Percentiles rank a stretch among this genome's conserved stretches.
phyloP scores from a whole-genome alignment of 192 early-diverging fungal genomes.

The Chytriomyces confervae region DNA sequence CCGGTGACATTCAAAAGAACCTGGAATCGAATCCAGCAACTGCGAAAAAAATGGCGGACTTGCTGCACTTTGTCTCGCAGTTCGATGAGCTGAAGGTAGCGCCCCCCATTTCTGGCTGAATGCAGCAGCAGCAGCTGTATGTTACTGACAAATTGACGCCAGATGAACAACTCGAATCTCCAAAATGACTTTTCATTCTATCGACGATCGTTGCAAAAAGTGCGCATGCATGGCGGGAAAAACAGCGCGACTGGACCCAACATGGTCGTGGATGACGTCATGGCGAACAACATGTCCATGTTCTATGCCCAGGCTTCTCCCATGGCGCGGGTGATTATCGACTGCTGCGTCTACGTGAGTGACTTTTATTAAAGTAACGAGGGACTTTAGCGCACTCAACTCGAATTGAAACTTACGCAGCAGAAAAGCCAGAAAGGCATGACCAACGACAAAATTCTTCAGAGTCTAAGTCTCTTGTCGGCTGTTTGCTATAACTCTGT shows the following conservation, averaged over 20 bases:
- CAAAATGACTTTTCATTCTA: slow-evolving; percentile 99
- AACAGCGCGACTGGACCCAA: slow-evolving; percentile 39
- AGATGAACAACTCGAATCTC: slow-evolving; percentile 81
- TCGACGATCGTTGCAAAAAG: slow-evolving; percentile 83
- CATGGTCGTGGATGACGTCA: slow-evolving; percentile 68
- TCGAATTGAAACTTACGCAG: background rate
- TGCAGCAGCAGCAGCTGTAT: too few species aligned
- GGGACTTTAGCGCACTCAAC: too few species aligned
- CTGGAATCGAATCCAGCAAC: slow-evolving; percentile 79
- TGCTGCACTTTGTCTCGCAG: slow-evolving; percentile 85
- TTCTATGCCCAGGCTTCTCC: slow-evolving; percentile 97
- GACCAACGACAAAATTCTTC: slow-evolving; percentile 33
- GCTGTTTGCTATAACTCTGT: slow-evolving; percentile 82
- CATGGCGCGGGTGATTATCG: slow-evolving; percentile 87
- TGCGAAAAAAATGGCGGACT: slow-evolving; percentile 78
- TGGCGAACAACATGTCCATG: slow-evolving; percentile 93
- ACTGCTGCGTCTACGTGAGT: slow-evolving; percentile 55
- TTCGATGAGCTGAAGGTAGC: slow-evolving; percentile 92
- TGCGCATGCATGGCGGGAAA: slow-evolving; percentile 57
- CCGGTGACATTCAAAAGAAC: slow-evolving; percentile 55
- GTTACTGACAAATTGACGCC: background rate
- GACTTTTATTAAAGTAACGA: too few species aligned
- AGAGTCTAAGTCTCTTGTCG: slow-evolving; percentile 76
- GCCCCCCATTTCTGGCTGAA: too few species aligned
- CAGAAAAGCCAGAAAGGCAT: background rate